Evolutionary conservation across 495 filamentous ascomycete species (phyloP).

Genomic region (Podospora pseudocomata): DNA sequence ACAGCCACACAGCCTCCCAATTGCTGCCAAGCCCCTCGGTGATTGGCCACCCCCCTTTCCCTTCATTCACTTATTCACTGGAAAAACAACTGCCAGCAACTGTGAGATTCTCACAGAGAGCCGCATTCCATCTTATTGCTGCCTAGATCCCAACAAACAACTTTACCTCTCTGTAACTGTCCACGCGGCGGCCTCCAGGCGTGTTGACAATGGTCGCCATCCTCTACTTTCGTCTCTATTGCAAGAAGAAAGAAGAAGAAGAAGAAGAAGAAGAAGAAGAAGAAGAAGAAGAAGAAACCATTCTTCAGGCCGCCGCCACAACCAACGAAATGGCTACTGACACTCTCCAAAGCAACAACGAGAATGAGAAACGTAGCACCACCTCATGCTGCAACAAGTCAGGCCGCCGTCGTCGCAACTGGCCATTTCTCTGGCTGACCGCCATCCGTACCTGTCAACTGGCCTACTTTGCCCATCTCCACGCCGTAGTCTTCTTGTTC

Average conservation of each 20-base stretch:
- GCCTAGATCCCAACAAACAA: neutral
- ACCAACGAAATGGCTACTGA: neutral
- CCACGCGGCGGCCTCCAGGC: slow-evolving; percentile 4
- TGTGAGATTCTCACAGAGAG: neutral
- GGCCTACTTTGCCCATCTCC: neutral
- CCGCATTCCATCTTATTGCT: neutral
- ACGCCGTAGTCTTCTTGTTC: neutral
- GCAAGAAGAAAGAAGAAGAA: neutral
- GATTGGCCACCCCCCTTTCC: neutral
- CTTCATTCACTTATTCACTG: too few species aligned
- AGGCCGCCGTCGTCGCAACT: neutral
- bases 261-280: neutral
- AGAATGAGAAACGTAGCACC: neutral
- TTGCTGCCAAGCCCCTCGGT: neutral
- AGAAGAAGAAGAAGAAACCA: neutral
- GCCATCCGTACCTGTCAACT: neutral
- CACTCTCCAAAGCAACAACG: neutral
- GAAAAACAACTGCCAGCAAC: neutral
- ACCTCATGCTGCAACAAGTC: neutral
- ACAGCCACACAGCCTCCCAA: neutral
- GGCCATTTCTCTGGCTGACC: neutral
- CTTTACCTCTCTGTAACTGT: neutral
- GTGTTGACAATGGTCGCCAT: slow-evolving; percentile 2
- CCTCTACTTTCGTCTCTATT: slow-evolving; percentile 4
- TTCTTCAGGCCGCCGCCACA: neutral